Evolutionary conservation across 2,329 filamentous ascomycete species (phyloP).

Genomic region (Paramyrothecium roridum): DNA sequence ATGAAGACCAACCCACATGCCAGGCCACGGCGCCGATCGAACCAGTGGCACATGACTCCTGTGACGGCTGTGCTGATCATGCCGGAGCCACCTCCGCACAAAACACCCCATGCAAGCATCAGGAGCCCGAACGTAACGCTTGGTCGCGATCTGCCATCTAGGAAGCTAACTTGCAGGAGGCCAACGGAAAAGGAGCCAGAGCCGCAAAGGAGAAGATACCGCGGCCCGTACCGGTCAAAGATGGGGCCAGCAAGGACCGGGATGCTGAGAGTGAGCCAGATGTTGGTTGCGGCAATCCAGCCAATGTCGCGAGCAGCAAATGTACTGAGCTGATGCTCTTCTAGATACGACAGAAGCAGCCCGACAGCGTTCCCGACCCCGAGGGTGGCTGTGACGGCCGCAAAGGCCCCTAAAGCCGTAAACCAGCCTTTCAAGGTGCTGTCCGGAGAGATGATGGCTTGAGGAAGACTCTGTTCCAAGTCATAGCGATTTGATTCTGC

Average conservation of each 20-base stretch:
- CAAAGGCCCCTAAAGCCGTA: conserved; percentile 3
- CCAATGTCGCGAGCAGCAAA: conserved; percentile 4
- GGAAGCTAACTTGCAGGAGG: conserved; percentile 5
- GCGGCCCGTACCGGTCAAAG: conserved; percentile 6
- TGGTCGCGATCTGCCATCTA: not conserved
- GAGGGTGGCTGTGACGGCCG: conserved; percentile 1
- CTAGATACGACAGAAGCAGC: conserved; percentile 5
- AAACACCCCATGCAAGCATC: conserved; percentile 5
- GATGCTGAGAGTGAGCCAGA: conserved; percentile 5
- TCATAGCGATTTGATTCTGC: no score
- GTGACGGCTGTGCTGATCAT: conserved; percentile 1
- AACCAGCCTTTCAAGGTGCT: not conserved
- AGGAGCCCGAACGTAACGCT: not conserved
- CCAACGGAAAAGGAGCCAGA: not conserved
- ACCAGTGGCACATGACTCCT: conserved; percentile 3
- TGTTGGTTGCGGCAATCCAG: conserved; percentile 8
- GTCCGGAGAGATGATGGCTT: not conserved
- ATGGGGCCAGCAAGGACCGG: conserved; percentile 6
- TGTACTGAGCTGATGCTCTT: conserved; percentile 5
- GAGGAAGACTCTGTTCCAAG: no score
- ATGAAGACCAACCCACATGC: conserved; percentile 6
- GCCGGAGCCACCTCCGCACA: conserved; percentile 6
- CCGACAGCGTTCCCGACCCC: conserved; percentile 6
- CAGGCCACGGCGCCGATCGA: conserved; percentile 6
- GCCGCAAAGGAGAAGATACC: conserved; percentile 3